Evolutionary conservation across 2,329 filamentous ascomycete genomes (phyloP), one percentile per base, ranked within the genome.

Genomic region (Venturia asperata): DNA sequence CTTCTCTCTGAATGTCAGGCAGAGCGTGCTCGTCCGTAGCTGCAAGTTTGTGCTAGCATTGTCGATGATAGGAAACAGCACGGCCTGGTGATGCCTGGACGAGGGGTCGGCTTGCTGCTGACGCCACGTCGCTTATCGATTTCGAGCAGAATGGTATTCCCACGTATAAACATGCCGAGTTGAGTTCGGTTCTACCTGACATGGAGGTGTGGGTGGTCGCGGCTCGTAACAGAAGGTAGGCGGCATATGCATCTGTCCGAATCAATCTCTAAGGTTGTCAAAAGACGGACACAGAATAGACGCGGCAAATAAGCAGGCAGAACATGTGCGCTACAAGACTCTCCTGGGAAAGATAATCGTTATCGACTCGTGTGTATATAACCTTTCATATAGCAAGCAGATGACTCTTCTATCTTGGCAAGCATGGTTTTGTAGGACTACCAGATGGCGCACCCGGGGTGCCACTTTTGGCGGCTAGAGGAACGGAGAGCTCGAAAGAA

Each of bases 381-480:
- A 13, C 47, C 47, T 49, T 49, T 19, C 43, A 7, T 21, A 11
- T n/a, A 47, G 19, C 13, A 47, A 21, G 43, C 19, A 49, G 21
- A 49, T 49, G 11, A 5, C 7, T 11, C 24, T 21, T 21, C 5
- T 21, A n/a, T 49, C 45, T 19, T 6, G n/a, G 45, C 45, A 49
- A 49, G 45, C 45, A 49, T 49, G n/a, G 11, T 49, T 49, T 49
- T 49, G n/a, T 21, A n/a, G n/a, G n/a, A n/a, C n/a, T n/a, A 45
- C 7, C 3, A 24, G 9, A 49, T 49, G 45, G n/a, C n/a, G 11
- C 45, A 49, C 45, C 45, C n/a, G 7, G 19, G 45, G 3, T 24
- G 9, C 45, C 45, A 9, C n/a, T 49, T 9, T 10, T 24, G n/a
- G n/a, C 21, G 9, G 0, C n/a, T 21, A n/a, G 6, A 24, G 45